Evolutionary conservation across 768 basidiomycete species (phyloP).

Genomic region (Lactarius sp.): DNA sequence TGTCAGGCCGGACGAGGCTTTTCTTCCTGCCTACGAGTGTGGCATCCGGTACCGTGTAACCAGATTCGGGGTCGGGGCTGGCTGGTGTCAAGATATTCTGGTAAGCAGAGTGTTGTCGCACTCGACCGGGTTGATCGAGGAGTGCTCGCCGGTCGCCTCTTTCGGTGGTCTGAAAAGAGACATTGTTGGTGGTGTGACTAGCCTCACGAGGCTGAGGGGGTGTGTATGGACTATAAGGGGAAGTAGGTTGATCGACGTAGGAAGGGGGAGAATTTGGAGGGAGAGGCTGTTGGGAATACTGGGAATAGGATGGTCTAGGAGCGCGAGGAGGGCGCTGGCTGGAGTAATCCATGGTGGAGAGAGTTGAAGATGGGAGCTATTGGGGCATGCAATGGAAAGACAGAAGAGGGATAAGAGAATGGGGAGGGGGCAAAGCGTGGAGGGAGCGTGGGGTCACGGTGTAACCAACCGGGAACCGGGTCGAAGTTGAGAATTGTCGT

Average conservation of each 20-base stretch:
- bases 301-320: slow-evolving; percentile 29
- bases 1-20: slow-evolving; percentile 85
- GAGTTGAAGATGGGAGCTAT: slow-evolving; percentile 1
- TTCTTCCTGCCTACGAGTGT: slow-evolving; percentile 74
- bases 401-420: slow-evolving; percentile 37
- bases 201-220: slow-evolving; percentile 18
- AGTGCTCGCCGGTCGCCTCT: slow-evolving; percentile 60
- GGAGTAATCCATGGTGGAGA: slow-evolving; percentile 32
- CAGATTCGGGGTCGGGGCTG: slow-evolving; percentile 32
- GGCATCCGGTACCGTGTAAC: slow-evolving; percentile 38
- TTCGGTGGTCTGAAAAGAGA: slow-evolving; percentile 67
- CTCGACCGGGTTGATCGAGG: slow-evolving; percentile 52
- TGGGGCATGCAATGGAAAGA: slow-evolving; percentile 16
- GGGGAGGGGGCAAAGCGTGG: slow-evolving; percentile 29
- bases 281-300: slow-evolving; percentile 27
- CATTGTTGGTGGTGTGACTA: slow-evolving; percentile 34
- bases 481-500: background rate
- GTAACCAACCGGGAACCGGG: background rate
- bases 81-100: slow-evolving; percentile 41
- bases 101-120: slow-evolving; percentile 42
- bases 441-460: slow-evolving; percentile 22
- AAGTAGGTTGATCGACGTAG: slow-evolving; percentile 23
- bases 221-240: slow-evolving; percentile 27
- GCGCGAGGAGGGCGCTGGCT: slow-evolving; percentile 38
- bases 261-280: slow-evolving; percentile 28